A percentile compares a stretch with the other conserved stretches of the same genome.
These are phyloP conservation scores for Hanseniaspora sp. DNA, from an alignment of 1,139 yeast genomes.

Conservation along the genomic window DNA sequence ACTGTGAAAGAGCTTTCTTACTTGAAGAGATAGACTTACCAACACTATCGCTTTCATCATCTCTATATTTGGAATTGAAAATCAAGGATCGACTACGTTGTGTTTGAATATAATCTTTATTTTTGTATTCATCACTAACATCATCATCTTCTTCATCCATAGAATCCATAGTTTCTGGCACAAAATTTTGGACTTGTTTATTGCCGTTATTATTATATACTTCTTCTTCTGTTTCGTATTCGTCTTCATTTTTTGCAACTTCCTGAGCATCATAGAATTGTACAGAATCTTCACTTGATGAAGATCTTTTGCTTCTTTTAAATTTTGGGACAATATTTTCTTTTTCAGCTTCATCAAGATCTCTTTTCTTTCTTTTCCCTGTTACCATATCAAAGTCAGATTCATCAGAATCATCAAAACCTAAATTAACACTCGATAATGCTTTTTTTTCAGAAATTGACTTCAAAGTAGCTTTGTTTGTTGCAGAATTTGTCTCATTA, in stretches of 20 bases:
- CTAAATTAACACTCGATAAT: neutral
- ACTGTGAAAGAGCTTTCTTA: neutral
- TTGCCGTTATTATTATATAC: no score
- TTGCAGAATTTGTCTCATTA: no score
- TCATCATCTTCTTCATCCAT: no score
- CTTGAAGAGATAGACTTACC: neutral
- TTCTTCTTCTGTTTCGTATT: no score
- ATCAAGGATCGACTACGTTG: neutral
- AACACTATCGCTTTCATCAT: no score
- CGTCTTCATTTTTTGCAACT: neutral
- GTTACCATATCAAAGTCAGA: conserved; percentile 1
- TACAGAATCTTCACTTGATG: neutral
- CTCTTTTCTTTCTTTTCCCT: conserved; percentile 2
- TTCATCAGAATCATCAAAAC: neutral
- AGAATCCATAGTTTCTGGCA: no score
- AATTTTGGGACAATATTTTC: neutral
- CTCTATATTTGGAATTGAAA: no score
- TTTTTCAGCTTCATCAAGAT: no score
- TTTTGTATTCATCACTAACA: no score
- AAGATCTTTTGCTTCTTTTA: neutral
- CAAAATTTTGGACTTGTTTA: no score
- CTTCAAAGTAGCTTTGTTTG: neutral
- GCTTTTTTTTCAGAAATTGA: neutral
- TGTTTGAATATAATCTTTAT: neutral
- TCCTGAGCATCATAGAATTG: neutral